Conservation (phyloP, 148 eudicot species). For the Simmondsia chinensis region DNA sequence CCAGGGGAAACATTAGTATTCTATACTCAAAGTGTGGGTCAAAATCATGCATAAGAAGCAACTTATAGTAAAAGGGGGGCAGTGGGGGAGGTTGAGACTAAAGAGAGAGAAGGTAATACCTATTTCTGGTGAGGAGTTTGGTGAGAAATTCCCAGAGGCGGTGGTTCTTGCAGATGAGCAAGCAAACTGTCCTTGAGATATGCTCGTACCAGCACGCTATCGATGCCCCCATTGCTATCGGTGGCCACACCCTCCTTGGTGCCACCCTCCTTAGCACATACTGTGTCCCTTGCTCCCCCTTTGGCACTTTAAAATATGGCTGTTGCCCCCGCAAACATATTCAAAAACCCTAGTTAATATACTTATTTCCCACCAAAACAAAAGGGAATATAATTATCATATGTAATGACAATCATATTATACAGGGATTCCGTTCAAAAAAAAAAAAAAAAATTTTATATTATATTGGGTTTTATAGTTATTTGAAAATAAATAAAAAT, state of each 20-base stretch:
- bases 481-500: too few species aligned
- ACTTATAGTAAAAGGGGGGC: background rate
- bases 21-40: too few species aligned
- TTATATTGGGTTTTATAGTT: too few species aligned
- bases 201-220: slow-evolving; percentile 95
- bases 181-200: slow-evolving; percentile 60
- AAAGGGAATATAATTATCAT: too few species aligned
- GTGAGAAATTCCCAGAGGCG: slow-evolving; percentile 67
- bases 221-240: slow-evolving; percentile 67
- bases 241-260: slow-evolving; percentile 80
- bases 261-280: slow-evolving; percentile 70
- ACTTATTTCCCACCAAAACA: too few species aligned
- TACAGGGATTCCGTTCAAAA: too few species aligned
- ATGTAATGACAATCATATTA: too few species aligned
- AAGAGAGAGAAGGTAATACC: too few species aligned
- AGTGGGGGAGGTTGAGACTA: background rate
- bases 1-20: too few species aligned
- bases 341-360: too few species aligned
- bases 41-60: too few species aligned
- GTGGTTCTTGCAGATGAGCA: slow-evolving; percentile 74
- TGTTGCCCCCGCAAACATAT: slow-evolving; percentile 21
- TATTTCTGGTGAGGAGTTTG: slow-evolving; percentile 74
- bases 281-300: slow-evolving; percentile 70
- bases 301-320: slow-evolving; percentile 87
- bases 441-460: too few species aligned